Base-by-base conservation (phyloP, 345 rosid genomes). In the Euphorbia lathyris region DNA sequence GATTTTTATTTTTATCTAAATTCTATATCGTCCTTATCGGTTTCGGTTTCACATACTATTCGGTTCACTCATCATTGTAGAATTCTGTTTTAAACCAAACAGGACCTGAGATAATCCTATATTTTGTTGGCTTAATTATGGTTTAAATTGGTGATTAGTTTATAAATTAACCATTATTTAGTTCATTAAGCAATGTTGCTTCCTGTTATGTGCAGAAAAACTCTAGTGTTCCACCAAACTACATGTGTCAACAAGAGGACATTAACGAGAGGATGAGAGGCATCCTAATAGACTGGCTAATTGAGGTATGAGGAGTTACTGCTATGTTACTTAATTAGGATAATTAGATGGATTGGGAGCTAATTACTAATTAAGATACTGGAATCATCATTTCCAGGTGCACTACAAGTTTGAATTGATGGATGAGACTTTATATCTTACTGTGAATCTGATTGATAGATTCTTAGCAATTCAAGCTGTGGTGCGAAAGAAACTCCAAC, bases 371-470 rank as follows among this genome's bases (percentile, higher is more conserved):
- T 78, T 30, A 65, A 20, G 7, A 30, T 58, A 9, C 59, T 13
- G 63, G 38, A 30, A 62, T 73, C 53, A 53, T 34, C 38, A 34
- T n/a, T n/a, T n/a, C 76, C 82, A 94, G 97, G 99, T 95, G n/a
- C 99, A 95, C 77, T 92, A 95, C 90, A 95, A 95, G 85, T 95
- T 95, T 73, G 98, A 95, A 75, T 79, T 95, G 79, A 88, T 90
- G 98, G 98, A 95, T 2, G 99, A 92, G 79, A 95, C 99, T 2
- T 80, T 95, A 61, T 92, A 82, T 77, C 93, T 95, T 29, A 95
- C 96, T 8, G 88, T 96, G 78, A 96, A 96, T 80, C 87, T 96
- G 62, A 88, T 90, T 0, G 99, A 96, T 56, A 87, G 99, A 71
- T 96, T 96, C 76, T 80, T 96, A 61, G 88, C 96, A 0, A 76